Percentiles rank a stretch among this genome's conserved stretches.
phyloP scores from a whole-genome alignment of 2,329 filamentous ascomycete species.

The Penicillium sp. region DNA sequence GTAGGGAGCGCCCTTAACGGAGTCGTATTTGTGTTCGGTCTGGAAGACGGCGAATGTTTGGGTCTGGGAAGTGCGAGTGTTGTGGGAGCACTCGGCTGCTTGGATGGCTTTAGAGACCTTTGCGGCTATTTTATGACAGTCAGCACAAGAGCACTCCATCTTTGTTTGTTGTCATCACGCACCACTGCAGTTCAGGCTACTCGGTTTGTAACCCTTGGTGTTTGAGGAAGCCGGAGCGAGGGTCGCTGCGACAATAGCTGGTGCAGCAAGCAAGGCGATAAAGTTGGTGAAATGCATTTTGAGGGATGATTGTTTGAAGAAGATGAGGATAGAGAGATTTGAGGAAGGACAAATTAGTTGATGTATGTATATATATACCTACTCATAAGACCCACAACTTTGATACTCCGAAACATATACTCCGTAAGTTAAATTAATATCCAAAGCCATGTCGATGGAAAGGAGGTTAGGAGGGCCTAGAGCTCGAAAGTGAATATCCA shows the following conservation, averaged over 20 bases:
- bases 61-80: neutral
- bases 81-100: neutral
- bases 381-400: neutral
- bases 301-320: neutral
- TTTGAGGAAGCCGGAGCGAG: neutral
- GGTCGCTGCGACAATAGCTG: neutral
- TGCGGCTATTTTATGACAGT: neutral
- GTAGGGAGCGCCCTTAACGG: neutral
- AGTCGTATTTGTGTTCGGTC: neutral
- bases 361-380: neutral
- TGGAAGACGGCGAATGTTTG: neutral
- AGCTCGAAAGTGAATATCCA: neutral
- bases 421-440: neutral
- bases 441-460: neutral
- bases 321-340: neutral
- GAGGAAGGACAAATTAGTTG: neutral
- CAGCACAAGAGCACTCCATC: neutral
- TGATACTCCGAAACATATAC: neutral
- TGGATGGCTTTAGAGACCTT: neutral
- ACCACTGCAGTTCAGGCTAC: neutral
- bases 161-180: neutral
- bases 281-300: neutral
- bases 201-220: neutral
- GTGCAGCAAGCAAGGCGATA: neutral
- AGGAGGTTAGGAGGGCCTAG: neutral